phyloP scores from a whole-genome alignment of 1,284 basidiomycete genomes.

The Ceratobasidium sp. region DNA sequence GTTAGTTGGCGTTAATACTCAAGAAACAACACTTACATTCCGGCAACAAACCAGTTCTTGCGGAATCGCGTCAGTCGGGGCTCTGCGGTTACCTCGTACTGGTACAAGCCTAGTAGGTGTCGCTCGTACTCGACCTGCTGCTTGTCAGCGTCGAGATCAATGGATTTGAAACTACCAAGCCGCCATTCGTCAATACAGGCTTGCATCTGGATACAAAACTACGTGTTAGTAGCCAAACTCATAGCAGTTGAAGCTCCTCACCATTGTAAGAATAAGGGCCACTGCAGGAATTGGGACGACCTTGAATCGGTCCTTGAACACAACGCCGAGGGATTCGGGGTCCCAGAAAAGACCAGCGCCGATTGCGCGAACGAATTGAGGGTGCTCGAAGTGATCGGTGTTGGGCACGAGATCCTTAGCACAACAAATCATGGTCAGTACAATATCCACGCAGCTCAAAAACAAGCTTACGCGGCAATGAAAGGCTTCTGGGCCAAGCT shows the following conservation, averaged over 20 bases:
- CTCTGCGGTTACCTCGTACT: neutral
- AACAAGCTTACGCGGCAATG: neutral
- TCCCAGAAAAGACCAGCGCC: conserved; percentile 7
- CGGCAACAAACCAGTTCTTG: neutral
- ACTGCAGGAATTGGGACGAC: conserved; percentile 8
- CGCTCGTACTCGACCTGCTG: neutral
- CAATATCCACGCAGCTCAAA: too few species aligned
- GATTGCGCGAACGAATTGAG: neutral
- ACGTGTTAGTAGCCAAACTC: neutral
- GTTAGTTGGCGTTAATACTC: neutral
- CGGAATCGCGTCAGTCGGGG: neutral
- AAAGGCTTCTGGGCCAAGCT: neutral
- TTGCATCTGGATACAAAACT: neutral
- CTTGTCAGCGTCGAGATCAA: neutral
- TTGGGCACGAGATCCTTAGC: conserved; percentile 3
- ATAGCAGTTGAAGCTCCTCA: neutral
- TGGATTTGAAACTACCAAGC: neutral
- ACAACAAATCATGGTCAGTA: neutral
- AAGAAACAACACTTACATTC: conserved; percentile 1
- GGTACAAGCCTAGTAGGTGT: neutral
- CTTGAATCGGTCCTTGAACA: neutral
- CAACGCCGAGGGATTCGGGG: conserved; percentile 2
- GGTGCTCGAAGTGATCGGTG: conserved; percentile 21
- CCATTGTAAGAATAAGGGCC: conserved; percentile 13
- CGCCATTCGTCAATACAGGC: conserved; percentile 13